Percentiles rank a stretch among this genome's conserved stretches.
Conservation (phyloP, 306 rosid genomes). For the cucumber (Cucumis sativus) region Cucumber_9930_V3 NC_026658.2:20089501-20090000, state of each 20-base stretch:
- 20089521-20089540: neutral
- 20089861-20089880: neutral
- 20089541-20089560: neutral
- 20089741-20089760: neutral
- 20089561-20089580: neutral
- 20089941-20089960: too few relatives aligned
- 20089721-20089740: neutral
- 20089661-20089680: neutral
- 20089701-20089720: neutral
- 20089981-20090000: too few relatives aligned
- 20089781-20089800: neutral
- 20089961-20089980: too few relatives aligned
- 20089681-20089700: neutral
- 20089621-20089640: neutral
- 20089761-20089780: neutral
- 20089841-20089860: constrained; percentile 7
- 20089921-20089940: neutral
- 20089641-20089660: neutral
- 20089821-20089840: too few relatives aligned
- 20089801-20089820: neutral
- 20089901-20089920: neutral
- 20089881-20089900: neutral
- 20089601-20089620: neutral
- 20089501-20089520: neutral
- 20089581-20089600: neutral